Base-by-base conservation (phyloP, 805 yeast species). In the Ogataea minuta region DNA sequence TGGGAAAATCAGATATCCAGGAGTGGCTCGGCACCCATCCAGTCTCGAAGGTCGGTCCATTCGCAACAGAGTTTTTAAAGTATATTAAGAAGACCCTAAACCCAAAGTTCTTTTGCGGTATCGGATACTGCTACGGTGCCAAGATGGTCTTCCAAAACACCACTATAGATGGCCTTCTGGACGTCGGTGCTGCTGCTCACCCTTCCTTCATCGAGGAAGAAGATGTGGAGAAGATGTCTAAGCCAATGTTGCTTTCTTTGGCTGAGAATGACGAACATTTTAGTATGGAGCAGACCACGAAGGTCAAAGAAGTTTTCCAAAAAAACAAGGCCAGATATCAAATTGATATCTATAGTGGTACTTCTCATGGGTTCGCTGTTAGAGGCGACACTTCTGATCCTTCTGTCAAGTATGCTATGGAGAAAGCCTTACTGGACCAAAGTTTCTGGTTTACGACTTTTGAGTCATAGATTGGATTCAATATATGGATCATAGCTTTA, bases 111-210 rank as follows among this genome's bases (percentile, higher is more conserved):
- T 44, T 82, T 15, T 79, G 74, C 29, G 76, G 77, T 14, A 64
- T 82, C 42, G 96, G 96, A 16, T 79, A 87, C 67, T 88, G 96
- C 65, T 88, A 70, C 48, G 96, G 96, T 58, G 95, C 87, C 28
- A 84, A 80, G 61, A 79, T 68, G 50, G 78, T 75, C 23, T 52
- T 84, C 41, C 77, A 72, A 44, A 74, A 79, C 41, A 59, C 76
- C 21, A 59, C 70, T 6, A 54, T 53, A 19, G 70, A 60, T 28
- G 60, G 62, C 8, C 31, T 49, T 6, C 38, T 61, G 24, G 74
- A 76, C 45, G 84, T 71, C 12, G 87, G 76, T 53, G 95, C 91
- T 11, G 62, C 77, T 46, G 93, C 93, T 7, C 97, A 90, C 63
- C 96, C 97, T 5, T 82, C 95, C 2, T 72, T 37, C 4, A 80